A percentile compares a stretch with the other conserved stretches of the same genome.
Evolutionary conservation across 2,329 filamentous ascomycete species (phyloP).

Genomic region (Botrytis porri): DNA sequence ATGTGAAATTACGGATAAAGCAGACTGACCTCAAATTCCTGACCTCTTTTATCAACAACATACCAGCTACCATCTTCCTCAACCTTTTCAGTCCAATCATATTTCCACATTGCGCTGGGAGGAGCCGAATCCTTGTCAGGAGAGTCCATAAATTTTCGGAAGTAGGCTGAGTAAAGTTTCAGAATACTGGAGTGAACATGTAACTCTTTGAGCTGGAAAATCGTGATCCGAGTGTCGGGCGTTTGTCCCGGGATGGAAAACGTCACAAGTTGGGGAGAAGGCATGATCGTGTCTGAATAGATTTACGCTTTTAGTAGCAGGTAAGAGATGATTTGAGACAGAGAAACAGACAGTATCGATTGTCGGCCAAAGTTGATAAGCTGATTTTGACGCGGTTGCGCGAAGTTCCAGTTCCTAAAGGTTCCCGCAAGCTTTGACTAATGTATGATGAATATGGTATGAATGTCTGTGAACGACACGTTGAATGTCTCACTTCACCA

Average conservation of each 20-base stretch:
- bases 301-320: background rate
- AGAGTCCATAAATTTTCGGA: conserved; percentile 23
- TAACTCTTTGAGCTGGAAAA: background rate
- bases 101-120: background rate
- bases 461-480: background rate
- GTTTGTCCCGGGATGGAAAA: background rate
- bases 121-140: conserved; percentile 16
- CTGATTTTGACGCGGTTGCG: background rate
- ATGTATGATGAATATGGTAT: background rate
- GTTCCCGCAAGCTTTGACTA: background rate
- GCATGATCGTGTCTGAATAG: background rate
- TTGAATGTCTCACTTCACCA: background rate
- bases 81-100: background rate
- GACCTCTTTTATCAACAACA: background rate
- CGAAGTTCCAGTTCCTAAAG: background rate
- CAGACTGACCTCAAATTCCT: background rate
- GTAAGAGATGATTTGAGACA: background rate
- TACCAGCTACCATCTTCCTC: background rate
- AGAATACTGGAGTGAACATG: conserved; percentile 21
- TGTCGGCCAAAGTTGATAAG: background rate
- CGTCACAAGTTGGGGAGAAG: background rate
- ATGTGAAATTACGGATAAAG: background rate
- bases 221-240: background rate
- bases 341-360: background rate
- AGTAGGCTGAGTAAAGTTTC: conserved; percentile 20